A percentile compares a stretch with the other conserved stretches of the same genome.
phyloP scores from a whole-genome alignment of 139 green algal genomes.

The Chlorella sorokiniana region DNA sequence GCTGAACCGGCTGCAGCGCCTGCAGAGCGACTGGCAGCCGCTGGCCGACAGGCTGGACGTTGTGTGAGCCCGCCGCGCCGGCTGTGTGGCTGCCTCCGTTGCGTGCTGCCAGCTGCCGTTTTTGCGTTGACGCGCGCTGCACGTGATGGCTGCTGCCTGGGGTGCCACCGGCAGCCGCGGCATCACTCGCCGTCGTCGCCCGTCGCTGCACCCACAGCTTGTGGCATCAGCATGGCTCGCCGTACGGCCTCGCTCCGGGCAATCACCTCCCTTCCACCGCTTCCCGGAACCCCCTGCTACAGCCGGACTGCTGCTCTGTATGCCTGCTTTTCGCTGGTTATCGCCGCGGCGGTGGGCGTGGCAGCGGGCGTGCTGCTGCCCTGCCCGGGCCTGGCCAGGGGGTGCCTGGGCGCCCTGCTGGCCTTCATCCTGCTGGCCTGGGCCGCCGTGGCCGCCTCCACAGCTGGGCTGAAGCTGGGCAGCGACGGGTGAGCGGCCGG shows the following conservation, averaged over 20 bases:
- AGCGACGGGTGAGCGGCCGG: constrained; percentile 6
- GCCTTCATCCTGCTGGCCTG: constrained; percentile 7
- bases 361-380: neutral
- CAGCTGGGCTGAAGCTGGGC: neutral
- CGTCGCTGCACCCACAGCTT: too few relatives aligned
- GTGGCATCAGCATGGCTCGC: too few relatives aligned
- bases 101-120: neutral
- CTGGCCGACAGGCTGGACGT: neutral
- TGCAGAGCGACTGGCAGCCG: constrained; percentile 21
- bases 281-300: neutral
- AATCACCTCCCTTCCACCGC: neutral
- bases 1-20: neutral
- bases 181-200: too few relatives aligned
- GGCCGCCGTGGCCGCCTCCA: neutral
- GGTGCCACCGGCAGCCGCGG: neutral
- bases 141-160: too few relatives aligned
- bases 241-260: too few relatives aligned
- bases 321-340: neutral
- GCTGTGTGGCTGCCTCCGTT: neutral
- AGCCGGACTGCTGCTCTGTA: constrained; percentile 14
- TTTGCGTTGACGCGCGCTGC: neutral
- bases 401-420: neutral
- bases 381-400: constrained; percentile 4
- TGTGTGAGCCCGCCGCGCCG: neutral
- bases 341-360: neutral